phyloP scores from a whole-genome alignment of 2,329 filamentous ascomycete genomes.

The Alternaria viburni region DNA sequence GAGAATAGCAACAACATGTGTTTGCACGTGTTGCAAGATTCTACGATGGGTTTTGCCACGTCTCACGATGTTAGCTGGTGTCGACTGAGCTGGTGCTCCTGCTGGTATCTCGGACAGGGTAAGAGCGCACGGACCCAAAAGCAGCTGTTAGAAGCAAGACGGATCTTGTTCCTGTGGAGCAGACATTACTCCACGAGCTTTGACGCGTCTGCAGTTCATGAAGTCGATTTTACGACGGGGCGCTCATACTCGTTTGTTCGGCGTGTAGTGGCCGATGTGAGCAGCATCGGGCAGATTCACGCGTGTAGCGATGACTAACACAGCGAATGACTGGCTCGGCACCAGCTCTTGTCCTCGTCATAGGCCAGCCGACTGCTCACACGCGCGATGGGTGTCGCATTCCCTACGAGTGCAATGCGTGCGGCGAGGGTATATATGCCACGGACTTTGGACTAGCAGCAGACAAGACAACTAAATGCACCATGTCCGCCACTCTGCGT shows the following conservation, averaged over 20 bases:
- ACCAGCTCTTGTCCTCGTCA: conserved; percentile 12
- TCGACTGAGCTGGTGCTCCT: not conserved
- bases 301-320: conserved; percentile 6
- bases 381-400: conserved; percentile 5
- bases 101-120: not conserved
- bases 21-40: not conserved
- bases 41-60: not conserved
- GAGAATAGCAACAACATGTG: not conserved
- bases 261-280: not conserved
- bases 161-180: not conserved
- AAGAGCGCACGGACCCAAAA: not conserved
- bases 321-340: not conserved
- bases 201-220: not conserved
- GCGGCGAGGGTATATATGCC: conserved; percentile 13
- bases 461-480: conserved; percentile 6
- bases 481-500: conserved; percentile 26
- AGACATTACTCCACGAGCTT: not conserved
- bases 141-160: not conserved
- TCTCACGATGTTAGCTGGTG: not conserved
- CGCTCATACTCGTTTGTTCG: not conserved
- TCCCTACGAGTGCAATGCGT: conserved; percentile 4
- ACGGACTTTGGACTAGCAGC: conserved; percentile 18
- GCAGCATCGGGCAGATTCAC: not conserved
- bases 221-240: too few relatives aligned
- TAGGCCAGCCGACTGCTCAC: conserved; percentile 7